phyloP scores from a whole-genome alignment of 2,329 filamentous ascomycete genomes.

The Erysiphe pulchra region DNA sequence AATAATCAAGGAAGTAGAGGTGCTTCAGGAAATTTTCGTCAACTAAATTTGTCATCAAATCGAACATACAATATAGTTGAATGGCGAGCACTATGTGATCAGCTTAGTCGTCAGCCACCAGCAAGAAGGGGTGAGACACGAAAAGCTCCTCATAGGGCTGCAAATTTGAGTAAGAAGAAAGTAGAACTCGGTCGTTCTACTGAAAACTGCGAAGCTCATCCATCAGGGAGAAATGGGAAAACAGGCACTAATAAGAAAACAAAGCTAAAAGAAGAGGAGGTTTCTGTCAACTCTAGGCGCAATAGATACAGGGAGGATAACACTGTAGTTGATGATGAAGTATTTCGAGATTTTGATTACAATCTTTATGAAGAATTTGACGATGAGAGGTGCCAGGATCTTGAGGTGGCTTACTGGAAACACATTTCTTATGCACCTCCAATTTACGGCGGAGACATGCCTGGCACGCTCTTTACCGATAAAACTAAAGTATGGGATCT shows the following conservation, averaged over 20 bases:
- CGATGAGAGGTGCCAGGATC: slow-evolving; percentile 71
- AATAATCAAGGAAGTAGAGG: slow-evolving; percentile 28
- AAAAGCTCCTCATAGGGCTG: slow-evolving; percentile 18
- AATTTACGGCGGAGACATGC: slow-evolving; percentile 89
- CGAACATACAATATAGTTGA: slow-evolving; percentile 90
- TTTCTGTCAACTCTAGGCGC: slow-evolving; percentile 60
- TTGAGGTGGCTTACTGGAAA: slow-evolving; percentile 93
- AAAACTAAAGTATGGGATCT: slow-evolving; percentile 72
- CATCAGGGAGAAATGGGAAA: slow-evolving; percentile 17
- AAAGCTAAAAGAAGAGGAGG: slow-evolving; percentile 26
- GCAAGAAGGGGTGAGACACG: slow-evolving; percentile 66
- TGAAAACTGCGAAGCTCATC: slow-evolving; percentile 19
- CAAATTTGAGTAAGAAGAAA: slow-evolving; percentile 4
- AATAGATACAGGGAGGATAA: slow-evolving; percentile 64
- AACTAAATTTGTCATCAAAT: slow-evolving; percentile 91
- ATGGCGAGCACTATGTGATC: slow-evolving; percentile 81
- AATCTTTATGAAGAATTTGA: slow-evolving; percentile 76
- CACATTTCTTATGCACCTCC: slow-evolving; percentile 85
- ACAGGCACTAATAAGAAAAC: slow-evolving; percentile 15
- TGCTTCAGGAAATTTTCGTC: slow-evolving; percentile 80
- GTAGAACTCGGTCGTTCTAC: slow-evolving; percentile 7
- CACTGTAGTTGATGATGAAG: slow-evolving; percentile 65
- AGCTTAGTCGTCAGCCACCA: slow-evolving; percentile 86
- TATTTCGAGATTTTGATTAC: slow-evolving; percentile 81
- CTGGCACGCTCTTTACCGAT: slow-evolving; percentile 82